Conservation (phyloP, 306 rosid species). For the Datisca glomerata region DNA sequence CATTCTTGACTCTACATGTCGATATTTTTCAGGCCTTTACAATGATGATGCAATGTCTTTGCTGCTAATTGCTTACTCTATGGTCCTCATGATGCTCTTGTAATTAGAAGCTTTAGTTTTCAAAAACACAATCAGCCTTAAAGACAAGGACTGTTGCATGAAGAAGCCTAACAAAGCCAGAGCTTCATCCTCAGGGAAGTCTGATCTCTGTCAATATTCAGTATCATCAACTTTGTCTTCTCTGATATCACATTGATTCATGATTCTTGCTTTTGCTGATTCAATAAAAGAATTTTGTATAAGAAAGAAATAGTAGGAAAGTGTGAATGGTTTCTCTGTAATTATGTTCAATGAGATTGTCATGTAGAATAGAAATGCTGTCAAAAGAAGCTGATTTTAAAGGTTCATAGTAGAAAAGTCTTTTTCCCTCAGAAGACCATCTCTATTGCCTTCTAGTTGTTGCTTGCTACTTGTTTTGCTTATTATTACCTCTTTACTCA, state of each 20-base stretch:
- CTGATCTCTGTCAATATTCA: slow-evolving; percentile 20
- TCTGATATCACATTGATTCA: slow-evolving; percentile 30
- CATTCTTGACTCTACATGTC: background rate
- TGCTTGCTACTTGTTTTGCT: no score
- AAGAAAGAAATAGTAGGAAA: slow-evolving; percentile 41
- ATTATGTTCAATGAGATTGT: no score
- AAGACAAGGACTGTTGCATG: background rate
- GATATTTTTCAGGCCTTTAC: slow-evolving; percentile 40
- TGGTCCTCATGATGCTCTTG: slow-evolving; percentile 27
- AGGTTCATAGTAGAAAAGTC: no score
- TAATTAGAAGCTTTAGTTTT: slow-evolving; percentile 19
- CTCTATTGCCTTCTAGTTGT: no score
- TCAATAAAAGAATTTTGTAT: slow-evolving; percentile 50
- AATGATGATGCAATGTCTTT: slow-evolving; percentile 14
- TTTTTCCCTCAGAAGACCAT: no score
- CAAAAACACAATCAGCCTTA: background rate
- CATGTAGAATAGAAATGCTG: no score
- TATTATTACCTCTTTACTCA: no score
- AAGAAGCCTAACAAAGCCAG: slow-evolving; percentile 1
- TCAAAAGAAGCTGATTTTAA: no score
- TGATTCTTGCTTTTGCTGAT: slow-evolving; percentile 50
- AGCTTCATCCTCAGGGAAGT: slow-evolving; percentile 14
- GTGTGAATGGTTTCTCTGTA: slow-evolving; percentile 4
- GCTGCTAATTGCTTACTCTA: slow-evolving; percentile 29
- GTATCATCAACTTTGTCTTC: slow-evolving; percentile 20